Base-by-base conservation (phyloP, 2,329 filamentous ascomycete species). In the Acephala macrosclerotiorum region DNA sequence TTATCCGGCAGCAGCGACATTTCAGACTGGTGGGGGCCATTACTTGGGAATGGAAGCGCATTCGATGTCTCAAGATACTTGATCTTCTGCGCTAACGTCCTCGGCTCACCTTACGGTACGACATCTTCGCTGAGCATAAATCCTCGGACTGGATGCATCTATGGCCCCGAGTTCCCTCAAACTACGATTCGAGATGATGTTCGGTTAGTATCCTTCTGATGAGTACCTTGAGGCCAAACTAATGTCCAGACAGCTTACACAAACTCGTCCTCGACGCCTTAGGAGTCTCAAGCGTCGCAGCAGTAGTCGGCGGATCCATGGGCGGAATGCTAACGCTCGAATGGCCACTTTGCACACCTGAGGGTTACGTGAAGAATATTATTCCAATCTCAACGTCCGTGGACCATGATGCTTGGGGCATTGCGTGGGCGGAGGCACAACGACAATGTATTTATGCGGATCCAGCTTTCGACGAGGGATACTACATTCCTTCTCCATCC, bases 111-210 rank as follows among this genome's bases (percentile, higher is more conserved):
- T 0, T 95, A 95, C 74, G 92, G 92, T 22, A 91, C 90, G 56
- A 91, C 91, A 18, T 94, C 91, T 73, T 91, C 92, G 0, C 90
- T 94, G 60, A 97, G 94, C 1, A 92, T 92, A 9, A 88, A 96
- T 73, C 80, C 85, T 33, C 83, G 81, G 58, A 88, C 91, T 68
- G 93, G 87, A 20, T 85, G 86, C 67, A 80, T 83, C 63, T 98
- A 98, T 75, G 95, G 95, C 0, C 95, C 95, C 1, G 95, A 97
- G 75, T 98, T 98, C 72, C 95, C 95, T 51, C 81, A 97, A 70
- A 97, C 94, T 0, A 97, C 95, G 0, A 92, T 97, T 69, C 85
- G 94, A 69, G 95, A 98, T 77, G 95, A 98, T 79, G 94, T 97
- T 61, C 92, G 91, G 91, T 95, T 80, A 82, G 90, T 78, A 49